A percentile compares a stretch with the other conserved stretches of the same genome.
Conservation (phyloP, 768 basidiomycete species). For the Panaeolus papilionaceus region DNA sequence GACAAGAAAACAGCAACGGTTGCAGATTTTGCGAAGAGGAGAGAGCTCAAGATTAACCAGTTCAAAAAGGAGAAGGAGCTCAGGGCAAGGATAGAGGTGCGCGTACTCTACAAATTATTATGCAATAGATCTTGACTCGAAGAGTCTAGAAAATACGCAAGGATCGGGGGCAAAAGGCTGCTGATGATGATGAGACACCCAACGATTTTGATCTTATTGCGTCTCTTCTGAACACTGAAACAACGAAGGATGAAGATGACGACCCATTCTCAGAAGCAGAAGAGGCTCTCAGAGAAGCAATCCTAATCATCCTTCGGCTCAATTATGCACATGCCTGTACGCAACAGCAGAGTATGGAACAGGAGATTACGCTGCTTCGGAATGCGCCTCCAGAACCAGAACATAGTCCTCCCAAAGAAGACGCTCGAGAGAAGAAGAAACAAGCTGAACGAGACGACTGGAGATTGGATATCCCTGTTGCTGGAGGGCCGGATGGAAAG, state of each 20-base stretch:
- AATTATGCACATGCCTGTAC: slow-evolving; percentile 72
- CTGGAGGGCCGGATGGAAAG: slow-evolving; percentile 51
- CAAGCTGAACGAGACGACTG: slow-evolving; percentile 63
- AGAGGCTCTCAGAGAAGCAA: slow-evolving; percentile 69
- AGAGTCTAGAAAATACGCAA: slow-evolving; percentile 57
- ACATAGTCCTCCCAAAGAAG: slow-evolving; percentile 35
- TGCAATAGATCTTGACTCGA: slow-evolving; percentile 13
- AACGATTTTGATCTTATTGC: slow-evolving; percentile 69
- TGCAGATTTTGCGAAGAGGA: slow-evolving; percentile 68
- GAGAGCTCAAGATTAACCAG: slow-evolving; percentile 92
- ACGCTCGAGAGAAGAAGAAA: slow-evolving; percentile 44
- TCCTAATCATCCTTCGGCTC: slow-evolving; percentile 74
- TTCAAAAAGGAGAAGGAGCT: slow-evolving; percentile 88
- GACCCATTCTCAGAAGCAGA: slow-evolving; percentile 66
- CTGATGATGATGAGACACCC: slow-evolving; percentile 34
- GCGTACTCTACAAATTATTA: slow-evolving; percentile 20
- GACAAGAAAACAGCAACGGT: slow-evolving; percentile 52
- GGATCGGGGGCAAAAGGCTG: slow-evolving; percentile 50
- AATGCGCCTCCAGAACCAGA: slow-evolving; percentile 55
- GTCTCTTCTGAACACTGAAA: slow-evolving; percentile 57
- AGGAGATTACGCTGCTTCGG: slow-evolving; percentile 75
- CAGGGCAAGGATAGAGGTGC: slow-evolving; percentile 70
- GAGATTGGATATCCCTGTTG: slow-evolving; percentile 68
- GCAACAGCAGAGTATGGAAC: slow-evolving; percentile 69
- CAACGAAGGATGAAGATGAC: slow-evolving; percentile 42